phyloP scores from a whole-genome alignment of 345 rosid genomes.

The Eucalyptus guilfoylei region DNA sequence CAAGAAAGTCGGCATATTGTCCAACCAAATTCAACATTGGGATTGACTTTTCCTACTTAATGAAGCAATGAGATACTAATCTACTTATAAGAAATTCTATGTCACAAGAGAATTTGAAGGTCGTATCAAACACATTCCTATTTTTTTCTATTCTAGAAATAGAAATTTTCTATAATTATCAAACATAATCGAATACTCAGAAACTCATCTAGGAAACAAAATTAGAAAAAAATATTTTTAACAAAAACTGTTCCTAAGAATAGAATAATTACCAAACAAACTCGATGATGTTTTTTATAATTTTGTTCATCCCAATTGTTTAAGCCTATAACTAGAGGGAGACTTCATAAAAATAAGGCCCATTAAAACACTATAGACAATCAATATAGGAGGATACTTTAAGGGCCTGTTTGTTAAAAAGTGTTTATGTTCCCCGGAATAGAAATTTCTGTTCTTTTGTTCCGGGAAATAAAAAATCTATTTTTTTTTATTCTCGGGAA shows the following conservation, averaged over 20 bases:
- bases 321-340: background rate
- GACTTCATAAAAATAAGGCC: background rate
- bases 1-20: slow-evolving; percentile 1
- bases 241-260: fast-evolving
- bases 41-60: background rate
- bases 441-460: too few species aligned
- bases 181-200: too few species aligned
- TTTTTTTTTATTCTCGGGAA: too few species aligned
- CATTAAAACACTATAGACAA: background rate
- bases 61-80: background rate
- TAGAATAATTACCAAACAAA: fast-evolving
- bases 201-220: too few species aligned
- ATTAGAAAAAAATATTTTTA: too few species aligned
- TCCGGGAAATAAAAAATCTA: too few species aligned
- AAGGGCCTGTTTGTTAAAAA: too few species aligned
- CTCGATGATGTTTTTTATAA: too few species aligned
- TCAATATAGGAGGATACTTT: background rate
- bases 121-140: too few species aligned
- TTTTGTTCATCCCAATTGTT: background rate
- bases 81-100: background rate
- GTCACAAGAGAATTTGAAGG: too few species aligned
- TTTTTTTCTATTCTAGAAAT: too few species aligned
- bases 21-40: background rate
- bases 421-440: too few species aligned
- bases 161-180: fast-evolving